phyloP scores from a whole-genome alignment of 2,329 filamentous ascomycete genomes.

The Fusarium coicis region DNA sequence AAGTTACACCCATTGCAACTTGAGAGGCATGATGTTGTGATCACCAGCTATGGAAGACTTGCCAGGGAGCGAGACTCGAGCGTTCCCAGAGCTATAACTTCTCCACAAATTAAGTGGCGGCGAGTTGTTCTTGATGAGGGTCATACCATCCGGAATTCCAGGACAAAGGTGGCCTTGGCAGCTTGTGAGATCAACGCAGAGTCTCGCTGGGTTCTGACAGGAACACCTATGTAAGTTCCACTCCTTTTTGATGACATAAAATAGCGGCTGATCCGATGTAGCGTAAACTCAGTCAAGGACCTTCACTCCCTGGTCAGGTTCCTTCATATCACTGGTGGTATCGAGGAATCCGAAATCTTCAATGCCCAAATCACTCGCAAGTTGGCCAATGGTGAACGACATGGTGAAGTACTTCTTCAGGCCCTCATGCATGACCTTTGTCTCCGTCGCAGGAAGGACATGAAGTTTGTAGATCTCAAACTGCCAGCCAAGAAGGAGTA shows the following conservation, averaged over 20 bases:
- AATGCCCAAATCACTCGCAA: constrained; percentile 71
- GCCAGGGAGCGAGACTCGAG: constrained; percentile 69
- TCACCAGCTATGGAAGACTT: constrained; percentile 86
- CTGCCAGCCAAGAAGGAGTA: constrained; percentile 82
- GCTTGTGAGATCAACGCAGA: constrained; percentile 73
- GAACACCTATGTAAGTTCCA: constrained; percentile 77
- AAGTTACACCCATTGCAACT: constrained; percentile 69
- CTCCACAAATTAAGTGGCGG: constrained; percentile 70
- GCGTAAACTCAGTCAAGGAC: constrained; percentile 82
- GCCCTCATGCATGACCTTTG: constrained; percentile 84
- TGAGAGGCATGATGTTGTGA: constrained; percentile 76
- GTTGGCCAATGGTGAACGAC: constrained; percentile 65
- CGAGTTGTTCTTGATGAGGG: constrained; percentile 86
- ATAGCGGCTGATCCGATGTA: constrained; percentile 47
- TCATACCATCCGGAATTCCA: constrained; percentile 82
- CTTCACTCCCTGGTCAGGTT: constrained; percentile 84
- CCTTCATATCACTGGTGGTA: constrained; percentile 77
- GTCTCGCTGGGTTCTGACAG: constrained; percentile 82
- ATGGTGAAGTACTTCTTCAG: constrained; percentile 74
- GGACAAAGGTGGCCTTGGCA: constrained; percentile 77
- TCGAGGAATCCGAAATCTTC: constrained; percentile 79
- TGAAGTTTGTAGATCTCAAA: constrained; percentile 85
- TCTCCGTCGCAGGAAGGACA: constrained; percentile 84
- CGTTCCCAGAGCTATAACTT: constrained; percentile 54
- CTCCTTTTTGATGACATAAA: not conserved